Conservation (phyloP, 139 green algal species). For the Pycnococcus provasolii region DNA sequence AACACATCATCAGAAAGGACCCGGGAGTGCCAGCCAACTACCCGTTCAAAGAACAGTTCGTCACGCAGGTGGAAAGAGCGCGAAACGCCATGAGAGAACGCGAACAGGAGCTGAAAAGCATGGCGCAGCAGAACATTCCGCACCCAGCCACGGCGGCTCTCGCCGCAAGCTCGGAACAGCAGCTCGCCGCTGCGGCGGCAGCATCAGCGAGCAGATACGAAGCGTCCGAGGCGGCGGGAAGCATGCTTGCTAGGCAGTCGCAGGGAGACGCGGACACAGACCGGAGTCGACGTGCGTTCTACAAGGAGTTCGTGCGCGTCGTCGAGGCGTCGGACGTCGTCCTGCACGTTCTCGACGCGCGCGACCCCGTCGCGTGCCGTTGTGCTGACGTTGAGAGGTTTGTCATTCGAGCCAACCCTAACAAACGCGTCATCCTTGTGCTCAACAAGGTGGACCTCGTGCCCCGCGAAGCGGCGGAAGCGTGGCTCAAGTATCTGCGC, state of each 20-base stretch:
- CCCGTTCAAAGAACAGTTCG: slow-evolving; percentile 89
- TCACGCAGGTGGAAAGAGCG: slow-evolving; percentile 75
- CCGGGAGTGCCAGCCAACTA: slow-evolving; percentile 80
- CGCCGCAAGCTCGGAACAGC: too few relatives aligned
- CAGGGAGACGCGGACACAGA: slow-evolving; percentile 41
- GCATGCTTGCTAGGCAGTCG: background rate
- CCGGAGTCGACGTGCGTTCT: slow-evolving; percentile 71
- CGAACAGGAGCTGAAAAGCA: background rate
- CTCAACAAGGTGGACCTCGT: slow-evolving; percentile 88
- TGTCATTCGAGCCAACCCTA: slow-evolving; percentile 54
- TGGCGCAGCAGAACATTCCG: background rate
- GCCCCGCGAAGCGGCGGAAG: slow-evolving; percentile 52
- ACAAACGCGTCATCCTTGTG: slow-evolving; percentile 89
- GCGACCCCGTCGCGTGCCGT: slow-evolving; percentile 79
- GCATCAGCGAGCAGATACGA: background rate
- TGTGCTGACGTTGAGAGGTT: slow-evolving; percentile 87
- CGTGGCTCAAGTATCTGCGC: slow-evolving; percentile 87
- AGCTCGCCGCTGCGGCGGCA: too few relatives aligned
- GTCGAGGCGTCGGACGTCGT: slow-evolving; percentile 86
- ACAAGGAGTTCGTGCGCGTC: slow-evolving; percentile 87
- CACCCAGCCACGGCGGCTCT: too few relatives aligned
- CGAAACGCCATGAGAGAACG: slow-evolving; percentile 34
- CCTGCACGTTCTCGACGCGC: slow-evolving; percentile 78
- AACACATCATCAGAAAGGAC: slow-evolving; percentile 53
- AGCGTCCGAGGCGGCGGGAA: background rate